These are phyloP conservation scores for Cyberlindnera lachancei DNA, from an alignment of 805 yeast genomes.

Conservation along the genomic window DNA sequence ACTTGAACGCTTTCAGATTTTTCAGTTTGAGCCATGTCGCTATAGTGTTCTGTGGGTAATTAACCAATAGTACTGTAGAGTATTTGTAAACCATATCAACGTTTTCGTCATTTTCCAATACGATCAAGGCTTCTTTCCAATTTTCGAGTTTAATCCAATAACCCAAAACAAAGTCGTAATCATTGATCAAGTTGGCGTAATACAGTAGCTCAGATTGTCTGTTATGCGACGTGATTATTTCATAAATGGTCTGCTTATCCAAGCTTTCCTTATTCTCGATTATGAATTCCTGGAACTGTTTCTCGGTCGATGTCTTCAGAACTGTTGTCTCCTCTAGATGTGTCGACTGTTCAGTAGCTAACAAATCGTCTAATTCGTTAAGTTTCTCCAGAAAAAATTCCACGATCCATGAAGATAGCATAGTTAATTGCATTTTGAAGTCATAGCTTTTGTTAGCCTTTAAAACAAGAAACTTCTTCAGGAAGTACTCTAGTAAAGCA, in stretches of 20 bases:
- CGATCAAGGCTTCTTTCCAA: conserved; percentile 67
- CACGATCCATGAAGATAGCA: conserved; percentile 30
- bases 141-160: conserved; percentile 62
- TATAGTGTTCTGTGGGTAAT: conserved; percentile 62
- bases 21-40: conserved; percentile 67
- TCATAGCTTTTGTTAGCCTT: conserved; percentile 20
- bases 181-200: conserved; percentile 62
- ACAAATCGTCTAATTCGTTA: conserved; percentile 27
- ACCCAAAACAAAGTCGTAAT: conserved; percentile 59
- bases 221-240: conserved; percentile 62
- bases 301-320: conserved; percentile 20
- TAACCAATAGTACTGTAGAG: conserved; percentile 60
- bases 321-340: conserved; percentile 18
- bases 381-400: conserved; percentile 27
- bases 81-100: conserved; percentile 51
- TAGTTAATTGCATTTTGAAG: conserved; percentile 23
- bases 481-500: conserved; percentile 41
- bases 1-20: conserved; percentile 48
- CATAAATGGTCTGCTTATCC: conserved; percentile 66
- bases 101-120: conserved; percentile 41
- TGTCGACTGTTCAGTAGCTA: conserved; percentile 22
- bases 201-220: conserved; percentile 53
- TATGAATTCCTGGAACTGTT: conserved; percentile 43
- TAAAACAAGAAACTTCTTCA: conserved; percentile 31
- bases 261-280: conserved; percentile 36